phyloP scores from a whole-genome alignment of 2,329 filamentous ascomycete species.

The Botrytis porri region DNA sequence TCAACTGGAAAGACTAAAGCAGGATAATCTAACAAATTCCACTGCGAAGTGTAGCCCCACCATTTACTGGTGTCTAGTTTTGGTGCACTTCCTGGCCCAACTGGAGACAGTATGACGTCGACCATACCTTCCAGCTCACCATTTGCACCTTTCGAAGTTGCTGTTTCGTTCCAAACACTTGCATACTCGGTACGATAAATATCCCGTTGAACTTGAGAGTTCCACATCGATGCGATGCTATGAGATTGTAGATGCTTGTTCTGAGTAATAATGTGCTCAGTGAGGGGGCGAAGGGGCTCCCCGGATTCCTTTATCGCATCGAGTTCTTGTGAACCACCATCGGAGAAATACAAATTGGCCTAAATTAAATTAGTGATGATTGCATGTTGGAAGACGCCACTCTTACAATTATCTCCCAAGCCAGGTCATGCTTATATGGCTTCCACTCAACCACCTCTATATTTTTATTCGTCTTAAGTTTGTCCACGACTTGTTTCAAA shows the following conservation, averaged over 20 bases:
- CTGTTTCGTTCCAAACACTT: conserved; percentile 33
- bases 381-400: too few relatives aligned
- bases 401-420: conserved; percentile 48
- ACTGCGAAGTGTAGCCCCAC: conserved; percentile 66
- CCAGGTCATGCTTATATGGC: conserved; percentile 50
- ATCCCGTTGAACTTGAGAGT: conserved; percentile 42
- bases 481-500: conserved; percentile 51
- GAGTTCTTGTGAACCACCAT: conserved; percentile 55
- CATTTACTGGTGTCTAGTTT: conserved; percentile 48
- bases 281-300: conserved; percentile 57
- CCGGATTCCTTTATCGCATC: conserved; percentile 50
- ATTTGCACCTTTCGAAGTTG: conserved; percentile 35
- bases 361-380: conserved; percentile 7
- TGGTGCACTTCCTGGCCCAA: conserved; percentile 53
- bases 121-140: conserved; percentile 40
- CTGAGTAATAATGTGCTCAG: conserved; percentile 56
- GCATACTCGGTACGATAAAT: conserved; percentile 34
- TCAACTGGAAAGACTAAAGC: conserved; percentile 58
- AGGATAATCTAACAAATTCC: conserved; percentile 69
- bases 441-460: conserved; percentile 56
- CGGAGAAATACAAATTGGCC: conserved; percentile 51
- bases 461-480: conserved; percentile 45
- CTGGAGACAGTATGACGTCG: conserved; percentile 62
- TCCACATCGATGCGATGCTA: conserved; percentile 44
- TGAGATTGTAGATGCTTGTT: conserved; percentile 46